Evolutionary conservation across 1,284 basidiomycete species (phyloP).

Genomic region (Leccinum pachyderme): DNA sequence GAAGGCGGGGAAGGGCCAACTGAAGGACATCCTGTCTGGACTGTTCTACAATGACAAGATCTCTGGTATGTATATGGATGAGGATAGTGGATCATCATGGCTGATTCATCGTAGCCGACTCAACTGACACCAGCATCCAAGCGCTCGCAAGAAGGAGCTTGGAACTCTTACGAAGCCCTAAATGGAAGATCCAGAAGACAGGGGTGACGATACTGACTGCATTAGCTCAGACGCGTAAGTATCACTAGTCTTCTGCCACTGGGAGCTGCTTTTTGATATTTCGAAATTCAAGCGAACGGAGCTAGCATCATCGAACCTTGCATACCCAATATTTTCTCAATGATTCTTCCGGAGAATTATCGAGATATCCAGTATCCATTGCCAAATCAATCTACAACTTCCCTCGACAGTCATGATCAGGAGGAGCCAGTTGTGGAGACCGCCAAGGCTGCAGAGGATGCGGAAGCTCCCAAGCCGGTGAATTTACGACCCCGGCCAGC

Average conservation of each 20-base stretch:
- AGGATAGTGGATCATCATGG: too few relatives aligned
- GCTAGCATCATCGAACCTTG: background rate
- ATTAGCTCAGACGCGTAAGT: conserved; percentile 20
- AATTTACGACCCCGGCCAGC: background rate
- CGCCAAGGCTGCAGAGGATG: background rate
- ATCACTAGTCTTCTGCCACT: background rate
- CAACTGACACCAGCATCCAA: background rate
- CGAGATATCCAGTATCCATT: too few relatives aligned
- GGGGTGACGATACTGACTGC: conserved; percentile 22
- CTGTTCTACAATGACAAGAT: conserved; percentile 13
- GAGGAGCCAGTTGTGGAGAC: too few relatives aligned
- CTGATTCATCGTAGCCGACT: background rate
- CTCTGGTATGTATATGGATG: conserved; percentile 8
- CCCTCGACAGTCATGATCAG: too few relatives aligned
- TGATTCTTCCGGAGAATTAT: conserved; percentile 15
- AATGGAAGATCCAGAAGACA: conserved; percentile 21
- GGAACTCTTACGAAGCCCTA: background rate
- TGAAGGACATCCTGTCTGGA: conserved; percentile 19
- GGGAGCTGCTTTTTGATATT: background rate
- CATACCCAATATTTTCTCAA: conserved; percentile 16
- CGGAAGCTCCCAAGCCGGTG: too few relatives aligned
- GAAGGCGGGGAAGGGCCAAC: conserved; percentile 14
- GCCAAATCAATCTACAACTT: too few relatives aligned
- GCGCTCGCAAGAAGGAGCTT: conserved; percentile 15
- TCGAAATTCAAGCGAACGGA: conserved; percentile 15